These are phyloP conservation scores for Epichloe glyceriae DNA, from an alignment of 2,329 filamentous ascomycete species.

Conservation along the genomic window DNA sequence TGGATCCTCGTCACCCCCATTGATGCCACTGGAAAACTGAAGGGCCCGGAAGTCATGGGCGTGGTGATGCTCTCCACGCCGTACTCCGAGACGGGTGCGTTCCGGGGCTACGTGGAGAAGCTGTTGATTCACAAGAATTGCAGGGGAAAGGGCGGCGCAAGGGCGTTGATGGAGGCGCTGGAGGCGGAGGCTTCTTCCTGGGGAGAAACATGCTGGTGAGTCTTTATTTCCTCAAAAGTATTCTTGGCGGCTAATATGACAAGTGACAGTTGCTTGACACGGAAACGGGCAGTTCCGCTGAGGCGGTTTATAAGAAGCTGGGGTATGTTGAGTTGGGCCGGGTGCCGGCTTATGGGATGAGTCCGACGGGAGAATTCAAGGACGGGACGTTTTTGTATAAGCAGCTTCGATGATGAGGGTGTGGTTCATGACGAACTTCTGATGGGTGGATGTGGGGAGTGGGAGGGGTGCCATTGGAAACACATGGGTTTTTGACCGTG, in stretches of 20 bases:
- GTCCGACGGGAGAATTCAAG: constrained; percentile 33
- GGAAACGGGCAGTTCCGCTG: constrained; percentile 37
- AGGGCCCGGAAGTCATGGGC: constrained; percentile 36
- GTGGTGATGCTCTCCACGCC: constrained; percentile 42
- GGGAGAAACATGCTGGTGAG: constrained; percentile 41
- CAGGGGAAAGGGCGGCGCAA: constrained; percentile 38
- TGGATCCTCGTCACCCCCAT: constrained; percentile 34
- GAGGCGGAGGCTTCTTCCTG: constrained; percentile 37
- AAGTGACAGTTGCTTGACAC: constrained; percentile 35
- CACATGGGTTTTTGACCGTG: no score
- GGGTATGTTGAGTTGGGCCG: constrained; percentile 43
- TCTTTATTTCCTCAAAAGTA: constrained; percentile 4
- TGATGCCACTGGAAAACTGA: constrained; percentile 20
- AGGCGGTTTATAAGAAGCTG: constrained; percentile 39
- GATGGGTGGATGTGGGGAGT: no score
- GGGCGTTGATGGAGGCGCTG: constrained; percentile 36
- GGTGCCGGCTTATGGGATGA: constrained; percentile 40
- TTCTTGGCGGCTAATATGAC: not conserved
- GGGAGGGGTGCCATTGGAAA: not conserved
- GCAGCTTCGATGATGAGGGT: constrained; percentile 23
- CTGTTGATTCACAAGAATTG: constrained; percentile 41
- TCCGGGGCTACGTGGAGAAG: constrained; percentile 43
- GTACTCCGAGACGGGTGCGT: constrained; percentile 40
- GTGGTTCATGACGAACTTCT: not conserved
- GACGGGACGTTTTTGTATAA: constrained; percentile 48